phyloP scores from a whole-genome alignment of 495 filamentous ascomycete species.

The Aspergillus campestris region DNA sequence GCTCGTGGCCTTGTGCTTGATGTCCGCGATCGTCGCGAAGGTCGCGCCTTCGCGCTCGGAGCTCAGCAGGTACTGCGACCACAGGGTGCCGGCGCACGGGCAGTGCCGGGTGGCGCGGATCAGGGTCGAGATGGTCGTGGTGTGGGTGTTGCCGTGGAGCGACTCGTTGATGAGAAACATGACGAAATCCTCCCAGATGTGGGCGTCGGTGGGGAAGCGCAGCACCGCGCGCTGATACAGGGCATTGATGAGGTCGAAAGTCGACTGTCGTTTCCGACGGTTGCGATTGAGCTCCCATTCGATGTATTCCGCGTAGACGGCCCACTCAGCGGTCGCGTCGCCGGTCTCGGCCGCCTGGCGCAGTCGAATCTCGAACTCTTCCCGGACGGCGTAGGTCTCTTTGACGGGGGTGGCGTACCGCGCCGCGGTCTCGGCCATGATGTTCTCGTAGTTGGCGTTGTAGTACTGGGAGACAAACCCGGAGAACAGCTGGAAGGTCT shows the following conservation, averaged over 20 bases:
- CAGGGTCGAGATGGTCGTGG: slow-evolving; percentile 43
- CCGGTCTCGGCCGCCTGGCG: slow-evolving; percentile 47
- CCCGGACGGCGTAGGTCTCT: slow-evolving; percentile 56
- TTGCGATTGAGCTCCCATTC: slow-evolving; percentile 67
- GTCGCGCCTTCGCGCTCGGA: slow-evolving; percentile 65
- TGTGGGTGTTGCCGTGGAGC: slow-evolving; percentile 26
- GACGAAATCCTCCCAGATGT: slow-evolving; percentile 73
- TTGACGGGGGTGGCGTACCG: slow-evolving; percentile 57
- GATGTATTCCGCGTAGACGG: slow-evolving; percentile 64
- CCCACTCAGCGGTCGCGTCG: slow-evolving; percentile 49
- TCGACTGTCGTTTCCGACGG: slow-evolving; percentile 43
- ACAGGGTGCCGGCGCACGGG: slow-evolving; percentile 84
- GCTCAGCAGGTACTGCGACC: slow-evolving; percentile 79
- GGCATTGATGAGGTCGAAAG: slow-evolving; percentile 57
- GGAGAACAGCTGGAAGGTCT: slow-evolving; percentile 77
- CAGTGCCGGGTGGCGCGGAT: slow-evolving; percentile 79
- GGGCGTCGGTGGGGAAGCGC: slow-evolving; percentile 58
- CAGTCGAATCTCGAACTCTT: slow-evolving; percentile 62
- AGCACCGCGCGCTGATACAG: slow-evolving; percentile 70
- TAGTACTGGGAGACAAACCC: slow-evolving; percentile 73
- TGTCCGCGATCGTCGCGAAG: slow-evolving; percentile 72
- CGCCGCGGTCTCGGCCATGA: slow-evolving; percentile 64
- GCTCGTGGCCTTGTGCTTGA: slow-evolving; percentile 87
- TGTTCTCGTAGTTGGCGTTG: slow-evolving; percentile 62
- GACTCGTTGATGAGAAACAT: slow-evolving; percentile 55